These are phyloP conservation scores for Hsuehochloa calcarea DNA, from an alignment of 176 grass and related monocot genomes.

Conservation along the genomic window DNA sequence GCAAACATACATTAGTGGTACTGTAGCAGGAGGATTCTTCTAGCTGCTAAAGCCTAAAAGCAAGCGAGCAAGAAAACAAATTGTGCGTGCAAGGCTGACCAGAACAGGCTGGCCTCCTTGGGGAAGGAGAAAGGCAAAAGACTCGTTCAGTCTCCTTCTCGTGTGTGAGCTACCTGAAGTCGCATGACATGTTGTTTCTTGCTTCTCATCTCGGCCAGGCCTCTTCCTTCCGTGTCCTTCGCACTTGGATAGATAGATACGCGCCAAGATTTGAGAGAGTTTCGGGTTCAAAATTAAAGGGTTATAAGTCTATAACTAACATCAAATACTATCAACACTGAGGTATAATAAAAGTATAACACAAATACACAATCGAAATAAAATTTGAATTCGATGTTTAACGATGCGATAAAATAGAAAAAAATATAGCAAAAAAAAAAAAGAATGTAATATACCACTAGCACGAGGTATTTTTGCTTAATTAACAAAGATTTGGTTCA, in stretches of 20 bases:
- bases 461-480: no score
- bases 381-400: no score
- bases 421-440: no score
- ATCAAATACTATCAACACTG: no score
- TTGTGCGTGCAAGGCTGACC: conserved; percentile 57
- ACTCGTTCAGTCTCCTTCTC: not conserved
- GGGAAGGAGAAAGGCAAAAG: conserved; percentile 45
- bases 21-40: not conserved
- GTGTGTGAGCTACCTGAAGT: conserved; percentile 1
- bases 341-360: no score
- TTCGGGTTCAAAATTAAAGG: no score
- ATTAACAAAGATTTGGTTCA: no score
- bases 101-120: conserved; percentile 11
- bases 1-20: not conserved
- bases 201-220: not conserved
- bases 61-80: not conserved
- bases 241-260: not conserved
- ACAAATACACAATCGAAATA: no score
- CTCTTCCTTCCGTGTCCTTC: not conserved
- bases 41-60: not conserved
- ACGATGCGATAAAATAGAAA: no score
- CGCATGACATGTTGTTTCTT: not conserved
- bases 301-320: no score
- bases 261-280: no score
- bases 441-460: no score